Evolutionary conservation across 495 filamentous ascomycete genomes (phyloP), one percentile per base, ranked within the genome.

Genomic region (Pseudevernia furfuracea): DNA sequence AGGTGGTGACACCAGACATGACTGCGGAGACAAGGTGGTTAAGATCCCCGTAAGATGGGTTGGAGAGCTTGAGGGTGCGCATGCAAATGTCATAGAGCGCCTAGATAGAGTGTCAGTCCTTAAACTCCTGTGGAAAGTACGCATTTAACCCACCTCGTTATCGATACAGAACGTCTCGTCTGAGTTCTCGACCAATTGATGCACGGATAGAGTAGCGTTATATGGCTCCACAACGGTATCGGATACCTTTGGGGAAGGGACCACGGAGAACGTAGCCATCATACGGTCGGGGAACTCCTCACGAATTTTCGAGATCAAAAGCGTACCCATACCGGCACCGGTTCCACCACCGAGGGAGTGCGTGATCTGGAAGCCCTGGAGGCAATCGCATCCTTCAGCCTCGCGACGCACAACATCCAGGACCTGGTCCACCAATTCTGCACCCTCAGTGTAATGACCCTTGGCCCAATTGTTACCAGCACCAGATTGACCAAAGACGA

Each of bases 111-210:
- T 21, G 59, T 78, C 59, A 76, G 72, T 62, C 66, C 17, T 46
- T 28, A 37, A n/a, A 7, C 37, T 5, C 32, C 11, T n/a, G 37
- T 48, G 34, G 23, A 21, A 17, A 15, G 25, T 25, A 7, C 23
- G 12, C 14, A 28, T 11, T 56, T 19, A 28, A 66, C 81, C 67
- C 74, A 87, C 85, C 88, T 99, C 95, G 84, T 99, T 99, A 77
- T 99, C 94, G 77, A 99, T 99, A 85, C 94, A 99, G 89, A 99
- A 99, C 77, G 94, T 99, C 90, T 97, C 94, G 76, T 99, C 94
- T 59, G 95, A 97, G 87, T 99, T 96, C 87, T 99, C 94, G 76
- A 99, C 95, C 69, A 99, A 86, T 85, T 99, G 94, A 82, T 99
- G 94, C 67, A 99, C 85, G 73, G 94, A 99, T 68, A 99, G 89